Conservation (phyloP, 805 yeast genomes). For the Phaffomyces antillensis region DNA sequence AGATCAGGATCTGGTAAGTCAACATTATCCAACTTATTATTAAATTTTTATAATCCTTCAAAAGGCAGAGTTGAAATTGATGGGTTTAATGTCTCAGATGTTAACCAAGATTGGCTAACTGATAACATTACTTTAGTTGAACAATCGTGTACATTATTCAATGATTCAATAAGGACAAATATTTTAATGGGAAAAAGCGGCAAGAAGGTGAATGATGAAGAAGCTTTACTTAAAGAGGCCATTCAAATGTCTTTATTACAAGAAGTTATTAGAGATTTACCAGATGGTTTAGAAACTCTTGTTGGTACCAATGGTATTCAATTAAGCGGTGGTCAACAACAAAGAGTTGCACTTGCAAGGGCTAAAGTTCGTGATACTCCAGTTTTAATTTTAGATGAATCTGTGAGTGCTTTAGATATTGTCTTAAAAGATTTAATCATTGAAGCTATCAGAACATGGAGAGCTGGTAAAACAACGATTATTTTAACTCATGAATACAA, state of each 20-base stretch:
- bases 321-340: slow-evolving; percentile 89
- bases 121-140: slow-evolving; percentile 66
- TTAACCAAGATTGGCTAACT: slow-evolving; percentile 47
- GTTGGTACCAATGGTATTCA: slow-evolving; percentile 39
- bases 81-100: slow-evolving; percentile 35
- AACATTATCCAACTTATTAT: slow-evolving; percentile 57
- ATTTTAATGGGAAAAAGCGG: slow-evolving; percentile 40
- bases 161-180: slow-evolving; percentile 56
- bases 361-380: slow-evolving; percentile 71
- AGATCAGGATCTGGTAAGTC: slow-evolving; percentile 93
- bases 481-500: slow-evolving; percentile 71
- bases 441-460: slow-evolving; percentile 46
- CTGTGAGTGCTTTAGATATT: slow-evolving; percentile 73
- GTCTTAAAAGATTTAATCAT: slow-evolving; percentile 39
- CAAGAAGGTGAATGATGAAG: slow-evolving; percentile 7
- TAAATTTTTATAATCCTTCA: slow-evolving; percentile 46
- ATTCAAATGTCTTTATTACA: slow-evolving; percentile 45
- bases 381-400: slow-evolving; percentile 77
- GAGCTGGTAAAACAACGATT: slow-evolving; percentile 68
- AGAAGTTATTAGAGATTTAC: slow-evolving; percentile 40
- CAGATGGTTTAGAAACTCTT: slow-evolving; percentile 47
- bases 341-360: slow-evolving; percentile 77
- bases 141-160: slow-evolving; percentile 62
- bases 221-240: slow-evolving; percentile 33
- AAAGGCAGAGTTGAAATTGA: slow-evolving; percentile 57